A percentile compares a stretch with the other conserved stretches of the same genome.
phyloP scores from a whole-genome alignment of 805 yeast genomes.

The Sporopachydermia quercuum region DNA sequence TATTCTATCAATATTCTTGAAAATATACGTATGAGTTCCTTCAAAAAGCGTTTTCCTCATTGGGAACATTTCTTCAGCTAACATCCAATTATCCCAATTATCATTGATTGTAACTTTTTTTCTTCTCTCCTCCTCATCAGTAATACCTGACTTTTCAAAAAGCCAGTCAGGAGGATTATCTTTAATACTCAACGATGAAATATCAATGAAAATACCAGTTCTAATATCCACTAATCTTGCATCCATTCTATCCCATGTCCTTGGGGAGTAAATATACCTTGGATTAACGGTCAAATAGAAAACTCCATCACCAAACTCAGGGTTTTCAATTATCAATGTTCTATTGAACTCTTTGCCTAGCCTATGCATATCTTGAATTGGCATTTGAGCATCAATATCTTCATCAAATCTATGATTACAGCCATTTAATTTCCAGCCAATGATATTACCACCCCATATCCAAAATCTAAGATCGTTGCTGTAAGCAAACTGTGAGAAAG shows the following conservation, averaged over 20 bases:
- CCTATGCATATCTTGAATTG: constrained; percentile 27
- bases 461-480: constrained; percentile 33
- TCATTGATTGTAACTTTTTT: too few relatives aligned
- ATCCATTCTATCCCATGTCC: constrained; percentile 16
- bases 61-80: constrained; percentile 25
- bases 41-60: constrained; percentile 28
- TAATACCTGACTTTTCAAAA: constrained; percentile 7
- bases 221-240: constrained; percentile 33
- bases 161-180: not conserved
- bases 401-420: constrained; percentile 45
- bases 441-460: constrained; percentile 49
- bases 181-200: constrained; percentile 23
- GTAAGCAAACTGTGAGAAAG: constrained; percentile 38
- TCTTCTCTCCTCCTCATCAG: too few relatives aligned
- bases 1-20: constrained; percentile 22
- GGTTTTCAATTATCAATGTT: constrained; percentile 30
- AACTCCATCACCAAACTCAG: constrained; percentile 19
- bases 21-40: constrained; percentile 32
- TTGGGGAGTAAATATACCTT: too few relatives aligned
- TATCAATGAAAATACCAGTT: constrained; percentile 34
- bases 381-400: constrained; percentile 48
- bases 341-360: constrained; percentile 35
- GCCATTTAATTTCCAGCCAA: constrained; percentile 51
- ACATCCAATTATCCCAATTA: constrained; percentile 17
- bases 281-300: constrained; percentile 18